Conservation (phyloP, 495 filamentous ascomycete genomes). For the Annulohypoxylon moriforme region DNA sequence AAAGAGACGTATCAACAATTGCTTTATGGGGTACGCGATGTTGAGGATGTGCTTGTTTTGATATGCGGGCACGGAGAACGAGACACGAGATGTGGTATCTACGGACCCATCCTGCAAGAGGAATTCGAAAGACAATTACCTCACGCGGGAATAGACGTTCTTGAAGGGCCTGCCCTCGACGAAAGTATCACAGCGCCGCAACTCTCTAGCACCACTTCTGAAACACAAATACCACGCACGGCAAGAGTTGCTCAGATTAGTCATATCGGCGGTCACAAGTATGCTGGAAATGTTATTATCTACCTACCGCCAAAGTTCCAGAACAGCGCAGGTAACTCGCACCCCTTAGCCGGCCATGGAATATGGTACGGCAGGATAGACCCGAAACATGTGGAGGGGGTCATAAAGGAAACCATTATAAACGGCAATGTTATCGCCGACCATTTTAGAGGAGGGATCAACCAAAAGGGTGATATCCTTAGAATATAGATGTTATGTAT, state of each 20-base stretch:
- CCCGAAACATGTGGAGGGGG: constrained; percentile 85
- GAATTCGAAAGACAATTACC: constrained; percentile 70
- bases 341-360: constrained; percentile 79
- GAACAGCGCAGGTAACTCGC: constrained; percentile 50
- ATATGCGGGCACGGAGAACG: constrained; percentile 87
- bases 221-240: constrained; percentile 48
- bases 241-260: constrained; percentile 79
- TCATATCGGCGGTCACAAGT: constrained; percentile 94
- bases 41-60: constrained; percentile 75
- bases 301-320: constrained; percentile 76
- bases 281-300: constrained; percentile 91
- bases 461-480: constrained; percentile 54
- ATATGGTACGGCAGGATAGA: constrained; percentile 95
- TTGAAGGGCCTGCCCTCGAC: constrained; percentile 51
- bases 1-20: constrained; percentile 55
- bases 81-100: constrained; percentile 81
- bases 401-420: constrained; percentile 82
- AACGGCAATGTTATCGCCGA: constrained; percentile 79
- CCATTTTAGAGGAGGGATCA: constrained; percentile 75
- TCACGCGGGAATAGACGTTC: constrained; percentile 49
- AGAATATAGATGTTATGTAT: constrained; percentile 46
- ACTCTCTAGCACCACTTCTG: constrained; percentile 36
- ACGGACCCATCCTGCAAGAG: constrained; percentile 75
- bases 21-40: constrained; percentile 64
- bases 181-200: constrained; percentile 39